These are phyloP conservation scores for Lomentospora prolificans DNA, from an alignment of 2,329 filamentous ascomycete species.

Conservation along the genomic window DNA sequence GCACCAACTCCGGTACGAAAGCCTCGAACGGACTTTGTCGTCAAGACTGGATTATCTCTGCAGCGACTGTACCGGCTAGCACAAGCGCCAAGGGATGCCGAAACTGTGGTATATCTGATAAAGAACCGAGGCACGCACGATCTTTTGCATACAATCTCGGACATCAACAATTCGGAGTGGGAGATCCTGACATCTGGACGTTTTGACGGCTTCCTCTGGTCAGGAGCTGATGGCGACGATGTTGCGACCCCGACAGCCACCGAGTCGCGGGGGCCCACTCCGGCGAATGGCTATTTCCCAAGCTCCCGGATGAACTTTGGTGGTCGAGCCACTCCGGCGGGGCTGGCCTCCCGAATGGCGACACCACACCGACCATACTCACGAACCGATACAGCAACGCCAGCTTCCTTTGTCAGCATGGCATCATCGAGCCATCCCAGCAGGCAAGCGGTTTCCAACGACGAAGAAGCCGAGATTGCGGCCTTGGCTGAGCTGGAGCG, in stretches of 20 bases:
- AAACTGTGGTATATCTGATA: slow-evolving; percentile 76
- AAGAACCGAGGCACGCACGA: slow-evolving; percentile 76
- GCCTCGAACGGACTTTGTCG: slow-evolving; percentile 61
- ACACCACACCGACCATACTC: slow-evolving; percentile 43
- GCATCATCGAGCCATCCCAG: slow-evolving; percentile 37
- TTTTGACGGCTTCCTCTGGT: slow-evolving; percentile 93
- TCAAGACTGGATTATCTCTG: slow-evolving; percentile 66
- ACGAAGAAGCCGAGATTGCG: slow-evolving; percentile 89
- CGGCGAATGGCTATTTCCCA: slow-evolving; percentile 36
- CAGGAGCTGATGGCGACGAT: slow-evolving; percentile 64
- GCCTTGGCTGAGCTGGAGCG: slow-evolving; percentile 84
- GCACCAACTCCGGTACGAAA: slow-evolving; percentile 61
- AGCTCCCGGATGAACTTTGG: slow-evolving; percentile 23
- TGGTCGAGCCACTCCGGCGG: slow-evolving; percentile 6
- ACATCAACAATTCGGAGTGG: slow-evolving; percentile 90
- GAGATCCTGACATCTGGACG: slow-evolving; percentile 88
- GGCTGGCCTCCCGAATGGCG: slow-evolving; percentile 16
- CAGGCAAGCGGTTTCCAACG: slow-evolving; percentile 64
- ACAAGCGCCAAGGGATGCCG: slow-evolving; percentile 68
- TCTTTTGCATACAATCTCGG: slow-evolving; percentile 74
- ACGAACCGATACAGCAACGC: slow-evolving; percentile 48
- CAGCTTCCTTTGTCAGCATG: slow-evolving; percentile 48
- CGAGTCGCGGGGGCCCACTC: slow-evolving; percentile 43
- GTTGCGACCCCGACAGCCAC: slow-evolving; percentile 31
- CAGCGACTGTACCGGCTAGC: slow-evolving; percentile 75